Base-by-base conservation (phyloP, 192 early-diverging fungal species). In the Gonapodya prolifera region DNA sequence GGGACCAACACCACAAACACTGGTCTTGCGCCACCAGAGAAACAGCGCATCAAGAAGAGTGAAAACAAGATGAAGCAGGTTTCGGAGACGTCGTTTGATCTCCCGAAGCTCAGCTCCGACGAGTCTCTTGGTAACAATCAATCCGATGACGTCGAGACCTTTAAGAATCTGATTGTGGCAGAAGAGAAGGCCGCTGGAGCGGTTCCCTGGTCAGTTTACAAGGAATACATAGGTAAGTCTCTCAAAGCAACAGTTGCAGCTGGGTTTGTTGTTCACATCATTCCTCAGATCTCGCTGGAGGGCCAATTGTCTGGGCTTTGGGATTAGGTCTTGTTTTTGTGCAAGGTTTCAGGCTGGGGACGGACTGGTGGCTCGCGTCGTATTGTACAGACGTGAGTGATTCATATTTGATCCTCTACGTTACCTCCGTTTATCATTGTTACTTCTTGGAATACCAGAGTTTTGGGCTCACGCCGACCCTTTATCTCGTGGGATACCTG, bases 121-220 rank as follows among this genome's bases (percentile, higher is more conserved):
- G 45, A 61, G 8, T 61, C 45, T 61, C 45, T 61, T 8, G 23
- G 8, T 8, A 61, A 61, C 45, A 61, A 61, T 23, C 8, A 61
- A 16, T 61, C 45, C 8, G 45, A 61, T 61, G 45, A 61, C 45
- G 45, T 61, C 45, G 45, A 61, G 45, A 61, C 8, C 23, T 61
- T 61, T 23, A 61, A 61, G 86, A 86, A 89, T 78, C 83, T 98
- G 45, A 93, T 94, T 45, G 81, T 90, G 69, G 92, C 93, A 2
- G 98, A 99, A 81, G 91, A 94, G 80, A 87, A 90, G 75, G 92
- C 90, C 17, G 86, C 88, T 2, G 98, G 98, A 0, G 85, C 87
- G 73, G 96, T 98, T 74, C 83, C 86, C 33, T 86, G 82, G 28
- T 75, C 80, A 1, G 91, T 98, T 17, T 98, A 95, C 87, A 80